phyloP scores from a whole-genome alignment of 2,329 filamentous ascomycete genomes.

The Stachybotrys echinatus region DNA sequence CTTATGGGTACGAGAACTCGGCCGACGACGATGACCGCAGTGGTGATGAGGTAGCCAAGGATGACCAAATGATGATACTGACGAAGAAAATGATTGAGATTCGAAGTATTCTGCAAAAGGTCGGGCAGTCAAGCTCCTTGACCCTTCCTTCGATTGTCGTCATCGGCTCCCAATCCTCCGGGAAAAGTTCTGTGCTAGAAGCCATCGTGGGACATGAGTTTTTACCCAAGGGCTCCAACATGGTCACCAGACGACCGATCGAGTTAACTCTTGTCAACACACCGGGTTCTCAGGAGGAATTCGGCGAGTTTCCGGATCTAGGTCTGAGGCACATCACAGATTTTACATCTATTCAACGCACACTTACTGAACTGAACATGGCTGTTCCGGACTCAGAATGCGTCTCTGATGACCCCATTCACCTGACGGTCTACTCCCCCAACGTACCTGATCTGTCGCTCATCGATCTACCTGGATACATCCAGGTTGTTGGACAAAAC shows the following conservation, averaged over 20 bases:
- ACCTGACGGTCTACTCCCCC: slow-evolving; percentile 90
- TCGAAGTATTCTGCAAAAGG: slow-evolving; percentile 79
- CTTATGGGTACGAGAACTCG: slow-evolving; percentile 71
- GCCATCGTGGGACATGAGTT: slow-evolving; percentile 98
- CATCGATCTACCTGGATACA: slow-evolving; percentile 95
- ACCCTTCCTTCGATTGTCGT: slow-evolving; percentile 97
- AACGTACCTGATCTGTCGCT: slow-evolving; percentile 92
- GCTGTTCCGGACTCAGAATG: slow-evolving; percentile 88
- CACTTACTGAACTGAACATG: slow-evolving; percentile 88
- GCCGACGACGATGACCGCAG: slow-evolving; percentile 58
- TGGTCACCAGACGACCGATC: slow-evolving; percentile 94
- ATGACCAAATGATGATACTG: slow-evolving; percentile 99
- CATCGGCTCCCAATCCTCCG: slow-evolving; percentile 95
- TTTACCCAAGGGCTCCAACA: slow-evolving; percentile 94
- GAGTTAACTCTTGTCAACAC: slow-evolving; percentile 96
- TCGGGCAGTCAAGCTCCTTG: slow-evolving; percentile 85
- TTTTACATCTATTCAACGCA: slow-evolving; percentile 87
- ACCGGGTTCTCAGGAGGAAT: slow-evolving; percentile 78
- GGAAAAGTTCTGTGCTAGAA: slow-evolving; percentile 95
- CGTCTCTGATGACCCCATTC: slow-evolving; percentile 94
- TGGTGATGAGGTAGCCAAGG: slow-evolving; percentile 64
- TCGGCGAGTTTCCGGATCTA: slow-evolving; percentile 92
- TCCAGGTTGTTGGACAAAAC: slow-evolving; percentile 87
- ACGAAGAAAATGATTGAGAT: slow-evolving; percentile 99
- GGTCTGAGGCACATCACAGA: slow-evolving; percentile 87